Evolutionary conservation across 495 filamentous ascomycete genomes (phyloP), one percentile per base, ranked within the genome.

Genomic region (Aspergillus indologenus): DNA sequence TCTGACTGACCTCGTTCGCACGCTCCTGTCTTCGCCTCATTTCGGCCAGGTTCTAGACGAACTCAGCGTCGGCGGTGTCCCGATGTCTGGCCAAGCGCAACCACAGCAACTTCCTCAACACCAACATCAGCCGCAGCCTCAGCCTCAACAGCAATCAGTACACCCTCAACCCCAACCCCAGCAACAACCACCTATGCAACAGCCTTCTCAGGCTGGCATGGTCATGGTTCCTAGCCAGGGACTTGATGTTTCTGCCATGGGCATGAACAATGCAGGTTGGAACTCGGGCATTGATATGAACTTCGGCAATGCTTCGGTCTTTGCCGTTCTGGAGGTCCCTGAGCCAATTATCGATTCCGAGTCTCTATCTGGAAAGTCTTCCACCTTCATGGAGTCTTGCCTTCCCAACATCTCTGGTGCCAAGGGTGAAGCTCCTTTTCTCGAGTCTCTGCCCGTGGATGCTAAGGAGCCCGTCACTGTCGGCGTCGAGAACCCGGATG

Each of bases 1-100:
- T 55, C 80, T 91, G 45, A 85, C 83, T 19, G 85, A 88, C 56
- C 81, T 96, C 54, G 90, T 88, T 51, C 87, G 87, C 65, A 90
- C 88, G 76, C 85, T 97, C 29, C 79, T 97, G 43, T 85, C 85
- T n/a, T 92, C 92, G 29, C 84, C 90, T n/a, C 83, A 90, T 2
- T 96, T 97, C 75, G 87, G 85, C 12, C 80, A 80, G 59, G 94
- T 94, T 72, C 77, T 98, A 51, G 84, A 91, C 55, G 84, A 90
- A 22, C 77, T 94, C 57, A 84, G 81, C 70, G 64, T 75, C 63
- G 83, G 81, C 59, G 74, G 73, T 19, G 45, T 72, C 1, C 77
- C 84, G 15, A 61, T 70, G 22, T 45, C 66, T 12, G 50, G 61
- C 7, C 72, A 75, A 53, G 59, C 67, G 12, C 70, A 72, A 45